A percentile compares a stretch with the other conserved stretches of the same genome.
Conservation (phyloP, 352 stramenopile species). For the Phytophthora hibernalis region DNA sequence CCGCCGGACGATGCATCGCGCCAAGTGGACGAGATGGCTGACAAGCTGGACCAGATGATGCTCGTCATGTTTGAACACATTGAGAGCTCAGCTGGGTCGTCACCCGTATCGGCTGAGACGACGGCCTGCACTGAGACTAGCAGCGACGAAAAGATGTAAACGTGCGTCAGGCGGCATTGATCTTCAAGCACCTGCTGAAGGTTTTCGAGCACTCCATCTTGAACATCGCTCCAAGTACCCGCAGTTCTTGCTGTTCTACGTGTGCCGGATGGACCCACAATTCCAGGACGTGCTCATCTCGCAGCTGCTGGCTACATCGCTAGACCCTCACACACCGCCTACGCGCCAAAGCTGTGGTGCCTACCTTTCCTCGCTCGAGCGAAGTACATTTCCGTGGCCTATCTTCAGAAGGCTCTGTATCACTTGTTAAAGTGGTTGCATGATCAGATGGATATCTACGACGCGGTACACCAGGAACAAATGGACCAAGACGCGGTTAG, state of each 20-base stretch:
- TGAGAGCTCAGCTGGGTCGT: constrained; percentile 37
- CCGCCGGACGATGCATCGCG: constrained; percentile 48
- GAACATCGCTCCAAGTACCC: constrained; percentile 93
- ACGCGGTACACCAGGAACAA: constrained; percentile 48
- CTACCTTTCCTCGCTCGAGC: constrained; percentile 97
- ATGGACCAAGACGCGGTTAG: constrained; percentile 11
- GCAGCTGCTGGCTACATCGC: constrained; percentile 74
- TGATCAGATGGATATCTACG: constrained; percentile 93
- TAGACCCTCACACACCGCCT: constrained; percentile 85
- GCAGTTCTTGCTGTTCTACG: constrained; percentile 92
- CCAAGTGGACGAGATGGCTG: constrained; percentile 82
- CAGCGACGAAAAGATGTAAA: constrained; percentile 36
- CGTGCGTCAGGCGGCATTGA: constrained; percentile 56
- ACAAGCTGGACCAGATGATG: constrained; percentile 92
- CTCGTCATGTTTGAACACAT: constrained; percentile 90
- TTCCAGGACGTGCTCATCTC: constrained; percentile 89
- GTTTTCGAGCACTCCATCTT: constrained; percentile 87
- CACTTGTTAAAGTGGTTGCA: constrained; percentile 95
- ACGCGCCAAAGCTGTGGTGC: constrained; percentile 94
- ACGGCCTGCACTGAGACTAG: not conserved
- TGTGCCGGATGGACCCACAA: constrained; percentile 77
- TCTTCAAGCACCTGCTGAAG: constrained; percentile 86
- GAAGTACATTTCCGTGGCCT: constrained; percentile 93
- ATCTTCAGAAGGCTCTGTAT: constrained; percentile 93
- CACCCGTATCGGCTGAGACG: not conserved